phyloP scores from a whole-genome alignment of 2,329 filamentous ascomycete species.

The Cyclaneusma minus region DNA sequence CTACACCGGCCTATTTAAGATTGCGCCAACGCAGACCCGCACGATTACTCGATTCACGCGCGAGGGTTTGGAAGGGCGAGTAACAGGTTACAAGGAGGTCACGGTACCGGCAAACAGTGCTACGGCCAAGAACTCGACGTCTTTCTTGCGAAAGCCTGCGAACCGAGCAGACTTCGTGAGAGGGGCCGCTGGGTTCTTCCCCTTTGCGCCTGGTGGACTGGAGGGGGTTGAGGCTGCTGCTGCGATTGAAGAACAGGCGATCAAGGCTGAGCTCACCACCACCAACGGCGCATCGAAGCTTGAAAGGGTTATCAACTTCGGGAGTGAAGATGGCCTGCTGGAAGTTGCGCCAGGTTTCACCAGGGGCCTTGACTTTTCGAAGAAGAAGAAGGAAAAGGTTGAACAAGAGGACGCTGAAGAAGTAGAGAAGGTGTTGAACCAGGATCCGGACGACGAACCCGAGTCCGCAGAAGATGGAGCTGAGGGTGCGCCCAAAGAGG shows the following conservation, averaged over 20 bases:
- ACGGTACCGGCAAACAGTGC: conserved; percentile 80
- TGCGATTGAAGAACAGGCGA: conserved; percentile 63
- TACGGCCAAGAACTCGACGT: conserved; percentile 91
- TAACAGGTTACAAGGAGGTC: conserved; percentile 88
- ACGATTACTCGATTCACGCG: conserved; percentile 89
- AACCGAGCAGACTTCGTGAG: conserved; percentile 80
- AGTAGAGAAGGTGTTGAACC: conserved; percentile 47
- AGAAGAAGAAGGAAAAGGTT: conserved; percentile 37
- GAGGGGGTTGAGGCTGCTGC: conserved; percentile 77
- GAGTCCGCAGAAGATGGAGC: conserved; percentile 16
- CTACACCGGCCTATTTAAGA: conserved; percentile 68
- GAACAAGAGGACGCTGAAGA: conserved; percentile 51
- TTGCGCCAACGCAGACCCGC: conserved; percentile 81
- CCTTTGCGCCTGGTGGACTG: conserved; percentile 80
- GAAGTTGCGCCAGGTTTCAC: conserved; percentile 69
- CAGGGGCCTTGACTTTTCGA: conserved; percentile 59
- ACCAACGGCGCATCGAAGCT: conserved; percentile 37
- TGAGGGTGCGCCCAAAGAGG: conserved; percentile 13
- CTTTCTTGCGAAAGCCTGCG: conserved; percentile 71
- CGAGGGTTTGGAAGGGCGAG: conserved; percentile 80
- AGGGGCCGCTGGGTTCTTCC: conserved; percentile 85
- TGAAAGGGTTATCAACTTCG: conserved; percentile 76
- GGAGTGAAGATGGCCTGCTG: conserved; percentile 60
- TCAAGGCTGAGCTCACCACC: conserved; percentile 30
- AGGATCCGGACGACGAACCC: conserved; percentile 22